Evolutionary conservation across 1,284 basidiomycete species (phyloP).

Genomic region (Tilletiaria anomala): DNA sequence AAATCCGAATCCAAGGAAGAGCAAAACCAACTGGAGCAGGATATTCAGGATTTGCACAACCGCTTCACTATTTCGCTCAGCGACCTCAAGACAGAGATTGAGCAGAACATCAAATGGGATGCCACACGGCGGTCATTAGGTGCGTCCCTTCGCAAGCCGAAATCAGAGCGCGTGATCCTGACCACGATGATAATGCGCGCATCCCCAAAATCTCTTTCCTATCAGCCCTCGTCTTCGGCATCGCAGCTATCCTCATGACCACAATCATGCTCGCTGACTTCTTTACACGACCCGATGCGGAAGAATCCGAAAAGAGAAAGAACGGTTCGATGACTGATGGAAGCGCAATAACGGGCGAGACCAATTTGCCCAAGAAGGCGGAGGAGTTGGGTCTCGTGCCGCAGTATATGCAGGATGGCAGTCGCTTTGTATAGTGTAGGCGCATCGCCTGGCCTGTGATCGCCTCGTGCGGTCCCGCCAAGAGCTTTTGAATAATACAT

Average conservation of each 20-base stretch:
- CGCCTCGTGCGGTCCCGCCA: too few relatives aligned
- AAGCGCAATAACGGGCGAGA: too few relatives aligned
- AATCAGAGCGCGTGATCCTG: too few relatives aligned
- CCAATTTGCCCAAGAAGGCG: not conserved
- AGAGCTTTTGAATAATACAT: too few relatives aligned
- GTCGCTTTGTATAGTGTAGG: too few relatives aligned
- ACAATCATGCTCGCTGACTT: conserved; percentile 35
- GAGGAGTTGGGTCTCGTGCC: not conserved
- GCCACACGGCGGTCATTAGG: conserved; percentile 31
- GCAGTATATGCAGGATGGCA: too few relatives aligned
- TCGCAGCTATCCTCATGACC: conserved; percentile 32
- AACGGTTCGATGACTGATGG: too few relatives aligned
- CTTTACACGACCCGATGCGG: conserved; percentile 22
- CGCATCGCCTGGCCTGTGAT: too few relatives aligned
- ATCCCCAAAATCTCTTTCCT: not conserved
- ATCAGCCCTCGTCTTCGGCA: conserved; percentile 24
- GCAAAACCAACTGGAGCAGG: conserved; percentile 69
- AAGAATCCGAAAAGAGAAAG: too few relatives aligned
- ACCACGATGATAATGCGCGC: too few relatives aligned
- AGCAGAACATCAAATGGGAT: conserved; percentile 39
- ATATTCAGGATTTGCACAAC: conserved; percentile 57
- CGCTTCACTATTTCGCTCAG: conserved; percentile 38
- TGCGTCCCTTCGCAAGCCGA: too few relatives aligned
- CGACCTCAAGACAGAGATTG: conserved; percentile 37
- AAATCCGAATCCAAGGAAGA: conserved; percentile 86